phyloP scores from a whole-genome alignment of 345 rosid species.

The Citrus mangshanensis region DNA sequence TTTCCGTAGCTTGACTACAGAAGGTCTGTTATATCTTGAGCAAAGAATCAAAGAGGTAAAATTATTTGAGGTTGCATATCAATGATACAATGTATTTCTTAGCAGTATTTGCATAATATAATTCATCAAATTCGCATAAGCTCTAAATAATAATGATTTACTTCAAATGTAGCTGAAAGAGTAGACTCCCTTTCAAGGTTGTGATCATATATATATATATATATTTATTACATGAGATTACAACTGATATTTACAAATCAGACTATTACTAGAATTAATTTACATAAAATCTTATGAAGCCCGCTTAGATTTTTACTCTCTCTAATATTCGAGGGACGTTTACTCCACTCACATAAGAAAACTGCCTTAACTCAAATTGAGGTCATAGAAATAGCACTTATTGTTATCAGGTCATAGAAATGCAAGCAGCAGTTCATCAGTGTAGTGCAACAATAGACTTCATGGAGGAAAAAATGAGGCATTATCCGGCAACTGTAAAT shows the following conservation, averaged over 20 bases:
- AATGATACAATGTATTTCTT: not conserved
- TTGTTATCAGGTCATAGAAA: constrained; percentile 31
- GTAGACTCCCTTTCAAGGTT: too few species aligned
- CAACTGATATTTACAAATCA: too few species aligned
- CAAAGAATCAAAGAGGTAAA: constrained; percentile 47
- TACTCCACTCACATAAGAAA: too few species aligned
- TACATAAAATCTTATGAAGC: too few species aligned
- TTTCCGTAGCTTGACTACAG: constrained; percentile 41
- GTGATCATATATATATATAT: too few species aligned
- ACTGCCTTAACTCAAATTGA: too few species aligned
- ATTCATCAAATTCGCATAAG: not conserved
- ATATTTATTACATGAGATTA: too few species aligned
- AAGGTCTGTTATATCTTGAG: constrained; percentile 33
- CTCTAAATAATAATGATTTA: not conserved
- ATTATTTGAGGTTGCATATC: not conserved
- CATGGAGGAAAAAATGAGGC: constrained; percentile 36
- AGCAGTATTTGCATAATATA: not conserved
- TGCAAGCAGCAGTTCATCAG: constrained; percentile 45
- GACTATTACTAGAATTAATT: too few species aligned
- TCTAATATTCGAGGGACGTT: too few species aligned
- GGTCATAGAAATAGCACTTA: too few species aligned
- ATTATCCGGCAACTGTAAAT: constrained; percentile 45
- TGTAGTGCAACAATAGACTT: constrained; percentile 48
- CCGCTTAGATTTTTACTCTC: too few species aligned
- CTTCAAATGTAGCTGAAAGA: too few species aligned